Evolutionary conservation across 1,139 yeast genomes (phyloP).

Genomic region (Casaregolazyma suthepensis): DNA sequence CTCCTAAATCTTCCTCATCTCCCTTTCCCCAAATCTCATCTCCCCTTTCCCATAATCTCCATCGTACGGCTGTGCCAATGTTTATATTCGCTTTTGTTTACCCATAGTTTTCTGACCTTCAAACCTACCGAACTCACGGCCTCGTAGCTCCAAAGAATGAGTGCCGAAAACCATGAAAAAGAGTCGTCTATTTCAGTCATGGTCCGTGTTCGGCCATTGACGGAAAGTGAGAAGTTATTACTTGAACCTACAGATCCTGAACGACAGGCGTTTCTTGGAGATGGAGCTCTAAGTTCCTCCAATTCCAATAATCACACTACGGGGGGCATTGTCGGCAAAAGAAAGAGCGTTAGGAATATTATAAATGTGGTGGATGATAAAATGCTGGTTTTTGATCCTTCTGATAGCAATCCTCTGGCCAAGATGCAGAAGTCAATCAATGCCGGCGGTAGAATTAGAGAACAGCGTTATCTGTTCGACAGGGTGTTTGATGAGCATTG

Average conservation of each 20-base stretch:
- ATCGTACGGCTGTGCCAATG: background rate
- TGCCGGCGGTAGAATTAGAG: constrained; percentile 49
- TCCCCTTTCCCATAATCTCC: background rate
- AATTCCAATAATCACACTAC: constrained; percentile 8
- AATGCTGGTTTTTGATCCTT: constrained; percentile 88
- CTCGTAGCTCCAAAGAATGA: background rate
- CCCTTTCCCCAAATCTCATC: background rate
- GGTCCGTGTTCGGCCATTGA: constrained; percentile 75
- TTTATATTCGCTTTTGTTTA: background rate
- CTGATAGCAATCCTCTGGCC: constrained; percentile 62
- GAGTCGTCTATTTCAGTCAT: constrained; percentile 74
- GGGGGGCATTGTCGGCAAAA: constrained; percentile 36
- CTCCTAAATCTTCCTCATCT: background rate
- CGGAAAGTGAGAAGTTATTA: constrained; percentile 47
- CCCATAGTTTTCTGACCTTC: background rate
- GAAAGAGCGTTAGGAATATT: constrained; percentile 49
- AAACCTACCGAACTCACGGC: background rate
- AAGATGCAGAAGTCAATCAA: constrained; percentile 51
- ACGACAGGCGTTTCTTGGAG: constrained; percentile 45
- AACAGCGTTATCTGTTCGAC: constrained; percentile 80
- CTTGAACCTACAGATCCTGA: constrained; percentile 27
- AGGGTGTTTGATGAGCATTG: constrained; percentile 61
- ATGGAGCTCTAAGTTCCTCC: constrained; percentile 42
- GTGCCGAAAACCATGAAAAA: constrained; percentile 21
- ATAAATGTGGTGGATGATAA: constrained; percentile 80